phyloP scores from a whole-genome alignment of 164 flowering plant species.

The Aristolochia fimbriata region DNA sequence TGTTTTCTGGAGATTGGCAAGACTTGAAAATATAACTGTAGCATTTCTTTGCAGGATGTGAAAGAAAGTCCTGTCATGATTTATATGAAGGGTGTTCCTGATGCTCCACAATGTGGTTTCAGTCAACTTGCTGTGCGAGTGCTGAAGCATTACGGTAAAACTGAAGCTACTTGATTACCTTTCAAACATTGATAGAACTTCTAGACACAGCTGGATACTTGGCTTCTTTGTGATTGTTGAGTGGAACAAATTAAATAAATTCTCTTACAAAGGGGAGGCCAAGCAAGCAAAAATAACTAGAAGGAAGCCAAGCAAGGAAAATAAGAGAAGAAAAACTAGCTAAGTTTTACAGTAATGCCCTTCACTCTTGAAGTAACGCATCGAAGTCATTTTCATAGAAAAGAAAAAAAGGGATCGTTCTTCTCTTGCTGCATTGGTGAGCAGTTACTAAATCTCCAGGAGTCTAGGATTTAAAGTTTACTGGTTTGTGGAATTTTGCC shows the following conservation, averaged over 20 bases:
- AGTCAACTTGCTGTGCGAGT: constrained; percentile 84
- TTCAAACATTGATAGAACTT: too few species aligned
- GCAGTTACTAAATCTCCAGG: too few species aligned
- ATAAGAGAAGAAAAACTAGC: too few species aligned
- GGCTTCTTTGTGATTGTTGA: not conserved
- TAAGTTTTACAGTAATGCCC: not conserved
- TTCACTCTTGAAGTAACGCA: not conserved
- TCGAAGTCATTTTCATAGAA: too few species aligned
- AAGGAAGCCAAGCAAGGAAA: too few species aligned
- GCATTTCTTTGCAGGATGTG: constrained; percentile 49
- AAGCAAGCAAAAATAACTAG: too few species aligned
- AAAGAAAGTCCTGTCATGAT: constrained; percentile 83
- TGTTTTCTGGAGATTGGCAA: not conserved
- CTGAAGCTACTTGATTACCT: constrained; percentile 3
- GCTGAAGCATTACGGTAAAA: constrained; percentile 60
- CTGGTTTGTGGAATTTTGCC: too few species aligned
- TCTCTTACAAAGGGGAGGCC: too few species aligned
- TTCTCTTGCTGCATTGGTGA: too few species aligned
- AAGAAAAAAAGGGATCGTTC: too few species aligned
- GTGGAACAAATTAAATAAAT: not conserved
- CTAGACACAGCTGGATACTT: too few species aligned
- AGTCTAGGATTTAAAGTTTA: too few species aligned
- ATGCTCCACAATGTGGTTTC: constrained; percentile 80
- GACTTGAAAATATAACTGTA: not conserved
- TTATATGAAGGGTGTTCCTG: constrained; percentile 94